Base-by-base conservation (phyloP, 495 filamentous ascomycete species). In the Penicillium alfredii region DNA sequence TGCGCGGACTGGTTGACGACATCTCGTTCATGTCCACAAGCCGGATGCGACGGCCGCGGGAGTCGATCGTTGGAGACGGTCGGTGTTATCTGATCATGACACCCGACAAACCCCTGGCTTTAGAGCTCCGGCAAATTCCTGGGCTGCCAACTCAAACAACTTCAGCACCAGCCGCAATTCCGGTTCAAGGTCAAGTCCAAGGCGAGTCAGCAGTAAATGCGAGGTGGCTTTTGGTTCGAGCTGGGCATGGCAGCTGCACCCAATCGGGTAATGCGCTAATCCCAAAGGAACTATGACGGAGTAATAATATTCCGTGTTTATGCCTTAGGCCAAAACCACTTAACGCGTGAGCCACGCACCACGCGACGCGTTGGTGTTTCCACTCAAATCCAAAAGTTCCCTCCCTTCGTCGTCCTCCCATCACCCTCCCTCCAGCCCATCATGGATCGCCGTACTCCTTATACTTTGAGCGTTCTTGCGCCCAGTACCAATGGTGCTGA, bases 391-490 rank as follows among this genome's bases (percentile, higher is more conserved):
- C 49, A 51, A 58, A 54, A 56, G 48, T 48, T 62, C 47, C 45
- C 40, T 45, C 42, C 42, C 45, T 46, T 47, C 47, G 32, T 33
- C 49, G 22, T 34, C 33, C 11, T 28, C 46, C 35, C 37, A 33
- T 26, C 50, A 48, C 53, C 41, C 37, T 45, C 29, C 38, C 35
- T 30, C 37, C 45, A 38, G 25, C 44, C 37, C 57, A 49, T 26
- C 31, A 94, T 97, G 86, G 93, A 99, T 72, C 76, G 81, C 58
- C 84, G 84, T 66, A 87, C 86, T 42, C 78, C 84, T 4, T 94
- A 83, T 58, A 80, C 87, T 6, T 66, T 92, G 55, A 84, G 82
- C 63, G 76, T 95, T 44, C 81, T 92, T 50, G 74, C 83, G 47
- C 72, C 78, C 32, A 69, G 71, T 73, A 54, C 77, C 71, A 63